Evolutionary conservation across 345 rosid species (phyloP).

Genomic region (Bruguiera parviflora): DNA sequence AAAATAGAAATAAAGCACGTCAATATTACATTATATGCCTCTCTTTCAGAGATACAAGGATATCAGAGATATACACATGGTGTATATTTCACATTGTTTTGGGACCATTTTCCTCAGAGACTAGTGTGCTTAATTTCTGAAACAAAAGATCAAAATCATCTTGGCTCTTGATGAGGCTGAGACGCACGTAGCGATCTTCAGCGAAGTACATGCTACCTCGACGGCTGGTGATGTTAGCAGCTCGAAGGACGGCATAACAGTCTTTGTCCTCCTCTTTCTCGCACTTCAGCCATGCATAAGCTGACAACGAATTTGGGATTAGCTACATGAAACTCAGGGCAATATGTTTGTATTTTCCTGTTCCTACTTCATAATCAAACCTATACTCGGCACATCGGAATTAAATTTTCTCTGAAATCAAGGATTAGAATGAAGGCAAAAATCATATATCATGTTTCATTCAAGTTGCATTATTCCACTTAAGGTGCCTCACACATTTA

Average conservation of each 20-base stretch:
- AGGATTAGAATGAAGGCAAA: too few relatives aligned
- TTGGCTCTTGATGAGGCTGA: constrained; percentile 51
- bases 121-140: constrained; percentile 26
- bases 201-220: constrained; percentile 36
- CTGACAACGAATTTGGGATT: constrained; percentile 27
- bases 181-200: constrained; percentile 36
- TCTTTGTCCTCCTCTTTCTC: constrained; percentile 45
- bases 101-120: constrained; percentile 25
- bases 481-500: too few relatives aligned
- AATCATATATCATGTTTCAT: too few relatives aligned
- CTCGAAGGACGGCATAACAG: constrained; percentile 44
- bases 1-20: not conserved
- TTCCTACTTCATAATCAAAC: too few relatives aligned
- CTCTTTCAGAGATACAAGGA: not conserved
- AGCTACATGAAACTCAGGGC: not conserved
- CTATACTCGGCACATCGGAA: too few relatives aligned
- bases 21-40: not conserved
- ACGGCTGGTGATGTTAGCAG: constrained; percentile 48
- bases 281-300: constrained; percentile 72
- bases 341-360: too few relatives aligned
- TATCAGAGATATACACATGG: too few relatives aligned
- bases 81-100: constrained; percentile 12
- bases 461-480: too few relatives aligned
- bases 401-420: too few relatives aligned
- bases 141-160: constrained; percentile 57